Base-by-base conservation (phyloP, 2,329 filamentous ascomycete species). In the Trichoderma sp. region DNA sequence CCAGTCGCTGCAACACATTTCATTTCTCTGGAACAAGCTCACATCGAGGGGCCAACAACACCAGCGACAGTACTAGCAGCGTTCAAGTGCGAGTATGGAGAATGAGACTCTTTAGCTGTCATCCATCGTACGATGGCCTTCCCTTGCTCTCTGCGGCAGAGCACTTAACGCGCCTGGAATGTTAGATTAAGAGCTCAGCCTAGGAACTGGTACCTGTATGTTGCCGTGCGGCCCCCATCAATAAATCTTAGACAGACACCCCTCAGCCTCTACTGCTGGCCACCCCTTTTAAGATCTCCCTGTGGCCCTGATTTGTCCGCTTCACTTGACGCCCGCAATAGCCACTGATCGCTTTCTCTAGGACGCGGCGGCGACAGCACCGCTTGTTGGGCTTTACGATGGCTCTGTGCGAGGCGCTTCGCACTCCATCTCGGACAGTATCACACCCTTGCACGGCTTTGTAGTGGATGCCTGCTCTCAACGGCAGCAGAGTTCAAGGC, bases 311-410 rank as follows among this genome's bases (percentile, higher is more conserved):
- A 59, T 67, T 64, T 67, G 63, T 67, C 40, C 40, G 55, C 58
- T 67, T 67, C 63, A 52, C 40, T 67, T 37, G 63, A 67, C 63
- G 63, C 63, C 55, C 63, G 63, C 63, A 67, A 58, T 52, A 16
- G 55, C 40, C 31, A n/a, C 37, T 35, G n/a, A 47, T 59, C 40
- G 58, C 29, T 37, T 37, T 67, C 27, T 14, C 31, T 37, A n/a
- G 40, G 27, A 49, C 24, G 49, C 49, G 55, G 63, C 61, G 35
- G 61, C 49, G 49, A 56, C 16, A 21, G 27, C 19, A 56, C 33
- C 62, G 55, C 33, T 37, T 58, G 55, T 56, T 33, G 27, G 27
- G n/a, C 55, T 58, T 37, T 24, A 14, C n/a, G 19, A 58, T 58
- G 33, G 52, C n/a, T 13, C 52, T 58, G 55, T 24, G 11, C 53